Base-by-base conservation (phyloP, 345 rosid species). In the Pugionium cornutum region DNA sequence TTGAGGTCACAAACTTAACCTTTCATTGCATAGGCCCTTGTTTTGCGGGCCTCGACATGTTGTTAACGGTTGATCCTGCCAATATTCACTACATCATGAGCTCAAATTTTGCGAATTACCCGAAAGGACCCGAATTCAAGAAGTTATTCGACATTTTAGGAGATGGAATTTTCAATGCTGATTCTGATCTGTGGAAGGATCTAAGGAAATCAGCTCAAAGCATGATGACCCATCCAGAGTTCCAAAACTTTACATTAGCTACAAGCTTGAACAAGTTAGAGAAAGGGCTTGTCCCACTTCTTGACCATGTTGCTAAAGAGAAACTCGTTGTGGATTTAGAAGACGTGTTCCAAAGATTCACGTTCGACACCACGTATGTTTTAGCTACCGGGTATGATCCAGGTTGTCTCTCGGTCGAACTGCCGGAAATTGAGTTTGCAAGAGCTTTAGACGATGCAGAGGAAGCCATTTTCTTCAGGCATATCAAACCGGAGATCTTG, bases 361-460 rank as follows among this genome's bases (percentile, higher is more conserved):
- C 81, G 2, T 81, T 81, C 8, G 88, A 84, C 53, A 74, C 76
- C 3, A 78, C 82, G 0, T 78, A 75, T 63, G 69, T 70, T 28
- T 68, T 84, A 18, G 80, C 81, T 1, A 76, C 80, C 37, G 79
- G 84, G 4, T 68, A 71, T 4, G 89, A 82, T 68, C 89, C 86
- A n/a, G 76, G 64, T 11, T 80, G 68, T 58, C 52, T 84, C 43
- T 75, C 75, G 7, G 54, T 75, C 0, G 73, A 76, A n/a, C 49
- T 81, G 27, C 83, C 81, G 0, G 66, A 73, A 27, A 51, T 69
- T 3, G 33, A 46, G 35, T 75, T 82, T 47, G 63, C 76, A 2
- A 57, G 52, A 34, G 84, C 83, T 1, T 49, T 80, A 33, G 82
- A 82, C 44, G 77, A 80, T 6, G 72, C 72, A 10, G 73, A 55